These are phyloP conservation scores for Saccharomyces uvarum DNA, from an alignment of 1,139 yeast genomes.

Conservation along the genomic window DNA sequence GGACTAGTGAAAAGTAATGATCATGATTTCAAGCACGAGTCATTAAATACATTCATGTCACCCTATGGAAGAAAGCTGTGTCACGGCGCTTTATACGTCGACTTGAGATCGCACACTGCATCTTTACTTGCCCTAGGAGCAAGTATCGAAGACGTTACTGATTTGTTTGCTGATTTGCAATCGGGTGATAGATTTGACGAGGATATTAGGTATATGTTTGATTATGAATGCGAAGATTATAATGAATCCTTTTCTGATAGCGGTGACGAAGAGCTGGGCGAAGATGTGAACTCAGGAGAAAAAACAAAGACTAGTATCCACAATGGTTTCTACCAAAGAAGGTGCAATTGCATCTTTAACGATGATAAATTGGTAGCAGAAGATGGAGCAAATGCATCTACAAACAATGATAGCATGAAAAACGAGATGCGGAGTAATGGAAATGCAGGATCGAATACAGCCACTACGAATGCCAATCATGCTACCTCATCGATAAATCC, in stretches of 20 bases:
- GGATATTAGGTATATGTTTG: slow-evolving; percentile 65
- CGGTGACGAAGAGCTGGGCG: slow-evolving; percentile 22
- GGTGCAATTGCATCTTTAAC: slow-evolving; percentile 37
- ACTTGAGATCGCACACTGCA: slow-evolving; percentile 44
- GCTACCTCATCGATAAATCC: slow-evolving; percentile 18
- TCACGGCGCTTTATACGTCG: slow-evolving; percentile 51
- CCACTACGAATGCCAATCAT: slow-evolving; percentile 8
- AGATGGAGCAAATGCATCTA: slow-evolving; percentile 13
- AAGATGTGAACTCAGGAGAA: slow-evolving; percentile 7
- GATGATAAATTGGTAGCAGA: slow-evolving; percentile 29
- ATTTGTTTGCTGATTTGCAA: slow-evolving; percentile 48
- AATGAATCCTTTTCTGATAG: slow-evolving; percentile 29
- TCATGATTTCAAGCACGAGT: slow-evolving; percentile 50
- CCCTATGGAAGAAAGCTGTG: slow-evolving; percentile 54
- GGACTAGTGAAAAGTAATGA: slow-evolving; percentile 34
- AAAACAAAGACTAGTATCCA: neutral
- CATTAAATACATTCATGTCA: slow-evolving; percentile 49
- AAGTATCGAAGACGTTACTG: slow-evolving; percentile 43
- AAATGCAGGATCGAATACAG: slow-evolving; percentile 5
- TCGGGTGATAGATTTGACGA: slow-evolving; percentile 66
- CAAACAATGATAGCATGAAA: slow-evolving; percentile 14
- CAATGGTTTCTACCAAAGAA: slow-evolving; percentile 13
- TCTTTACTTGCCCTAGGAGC: slow-evolving; percentile 40
- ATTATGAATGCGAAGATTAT: slow-evolving; percentile 42
- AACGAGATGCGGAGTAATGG: slow-evolving; percentile 11